Evolutionary conservation across 177 flowering plant species (phyloP).

Genomic region (Vitis hybrid): DNA sequence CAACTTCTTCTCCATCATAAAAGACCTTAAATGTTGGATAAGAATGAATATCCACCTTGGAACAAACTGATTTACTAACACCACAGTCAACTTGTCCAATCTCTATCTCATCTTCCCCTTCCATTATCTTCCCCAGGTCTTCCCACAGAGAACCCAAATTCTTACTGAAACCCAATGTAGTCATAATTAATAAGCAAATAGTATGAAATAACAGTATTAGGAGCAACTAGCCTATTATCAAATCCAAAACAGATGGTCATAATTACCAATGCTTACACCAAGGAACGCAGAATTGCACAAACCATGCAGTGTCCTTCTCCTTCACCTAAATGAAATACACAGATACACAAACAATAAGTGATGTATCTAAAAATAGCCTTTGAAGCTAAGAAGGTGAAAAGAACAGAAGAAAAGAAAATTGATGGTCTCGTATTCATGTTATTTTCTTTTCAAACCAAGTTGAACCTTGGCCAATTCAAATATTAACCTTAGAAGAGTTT

Average conservation of each 20-base stretch:
- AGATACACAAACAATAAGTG: neutral
- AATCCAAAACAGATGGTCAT: neutral
- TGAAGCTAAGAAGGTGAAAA: too few relatives aligned
- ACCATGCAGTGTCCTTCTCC: constrained; percentile 98
- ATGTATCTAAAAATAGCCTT: too few relatives aligned
- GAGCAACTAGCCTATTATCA: neutral
- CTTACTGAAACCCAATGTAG: constrained; percentile 52
- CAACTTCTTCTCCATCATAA: constrained; percentile 92
- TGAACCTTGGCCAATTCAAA: too few relatives aligned
- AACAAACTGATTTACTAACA: constrained; percentile 61
- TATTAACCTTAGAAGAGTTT: too few relatives aligned
- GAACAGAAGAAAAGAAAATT: too few relatives aligned
- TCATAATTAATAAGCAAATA: constrained; percentile 6
- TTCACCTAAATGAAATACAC: constrained; percentile 54
- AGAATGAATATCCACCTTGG: constrained; percentile 88
- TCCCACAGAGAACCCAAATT: constrained; percentile 95
- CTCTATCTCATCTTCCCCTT: constrained; percentile 84
- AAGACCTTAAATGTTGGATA: constrained; percentile 97
- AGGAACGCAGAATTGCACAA: constrained; percentile 92
- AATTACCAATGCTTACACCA: constrained; percentile 99
- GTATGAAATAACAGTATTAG: neutral
- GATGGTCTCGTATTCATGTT: neutral
- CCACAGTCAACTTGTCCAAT: constrained; percentile 87
- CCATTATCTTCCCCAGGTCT: constrained; percentile 75
- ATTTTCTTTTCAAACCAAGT: neutral